phyloP scores from a whole-genome alignment of 306 rosid genomes.

The Prunus fruticosa region DNA sequence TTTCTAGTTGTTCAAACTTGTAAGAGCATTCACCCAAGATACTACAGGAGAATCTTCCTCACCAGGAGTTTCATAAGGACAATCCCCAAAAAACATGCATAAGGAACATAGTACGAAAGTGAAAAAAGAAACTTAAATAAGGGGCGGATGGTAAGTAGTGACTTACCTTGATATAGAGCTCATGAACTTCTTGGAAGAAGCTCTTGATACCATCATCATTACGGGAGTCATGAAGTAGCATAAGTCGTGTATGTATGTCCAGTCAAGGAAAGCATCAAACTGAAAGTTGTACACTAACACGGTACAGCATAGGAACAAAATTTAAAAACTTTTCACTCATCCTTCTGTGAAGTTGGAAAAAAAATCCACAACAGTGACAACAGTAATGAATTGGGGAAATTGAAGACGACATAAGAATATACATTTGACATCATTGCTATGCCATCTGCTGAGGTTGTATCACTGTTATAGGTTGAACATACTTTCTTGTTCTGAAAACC shows the following conservation, averaged over 20 bases:
- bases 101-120: neutral
- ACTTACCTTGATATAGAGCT: conserved; percentile 88
- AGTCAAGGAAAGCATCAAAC: conserved; percentile 56
- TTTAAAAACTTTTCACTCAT: conserved; percentile 6
- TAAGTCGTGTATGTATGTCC: conserved; percentile 73
- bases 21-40: neutral
- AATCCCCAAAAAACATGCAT: neutral
- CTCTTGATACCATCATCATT: conserved; percentile 99
- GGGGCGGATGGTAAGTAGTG: conserved; percentile 1
- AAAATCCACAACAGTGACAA: neutral
- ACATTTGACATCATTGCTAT: neutral
- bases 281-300: neutral
- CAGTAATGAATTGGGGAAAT: neutral
- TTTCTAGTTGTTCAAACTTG: neutral
- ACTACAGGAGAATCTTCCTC: neutral
- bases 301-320: neutral
- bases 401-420: neutral
- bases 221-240: conserved; percentile 94
- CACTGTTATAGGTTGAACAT: neutral
- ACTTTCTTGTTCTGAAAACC: neutral
- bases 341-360: neutral
- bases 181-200: conserved; percentile 97
- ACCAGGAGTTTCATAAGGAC: neutral
- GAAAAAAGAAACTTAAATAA: neutral
- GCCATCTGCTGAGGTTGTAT: neutral